These are phyloP conservation scores for Backusella psychrophila DNA, from an alignment of 192 early-diverging fungal species.

Conservation along the genomic window DNA sequence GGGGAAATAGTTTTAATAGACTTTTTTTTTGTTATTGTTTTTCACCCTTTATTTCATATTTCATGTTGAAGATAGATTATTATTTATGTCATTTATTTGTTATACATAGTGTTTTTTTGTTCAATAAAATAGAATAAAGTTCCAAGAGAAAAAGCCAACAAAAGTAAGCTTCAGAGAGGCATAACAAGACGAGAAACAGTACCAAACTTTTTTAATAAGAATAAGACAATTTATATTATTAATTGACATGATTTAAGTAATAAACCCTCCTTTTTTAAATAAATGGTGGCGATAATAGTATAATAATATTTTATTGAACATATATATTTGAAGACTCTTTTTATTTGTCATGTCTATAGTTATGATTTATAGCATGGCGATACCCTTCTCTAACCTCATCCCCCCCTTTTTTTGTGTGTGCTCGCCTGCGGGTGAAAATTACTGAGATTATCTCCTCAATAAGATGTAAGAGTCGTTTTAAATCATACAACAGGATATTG, in stretches of 20 bases:
- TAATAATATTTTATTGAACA: neutral
- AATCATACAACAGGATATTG: neutral
- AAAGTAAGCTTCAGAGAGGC: neutral
- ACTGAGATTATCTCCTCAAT: neutral
- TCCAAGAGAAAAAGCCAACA: neutral
- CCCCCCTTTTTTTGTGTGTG: neutral
- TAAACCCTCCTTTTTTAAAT: neutral
- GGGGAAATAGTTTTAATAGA: neutral
- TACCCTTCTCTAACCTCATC: neutral
- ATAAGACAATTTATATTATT: neutral
- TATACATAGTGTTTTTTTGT: neutral
- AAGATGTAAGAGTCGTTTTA: neutral
- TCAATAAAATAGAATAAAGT: neutral
- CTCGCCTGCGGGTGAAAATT: neutral
- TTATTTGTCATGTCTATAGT: neutral
- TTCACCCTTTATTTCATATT: conserved; percentile 2
- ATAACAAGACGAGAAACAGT: neutral
- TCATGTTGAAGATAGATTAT: neutral
- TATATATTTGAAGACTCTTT: neutral
- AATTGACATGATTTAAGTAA: neutral
- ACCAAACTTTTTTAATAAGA: neutral
- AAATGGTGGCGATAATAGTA: neutral
- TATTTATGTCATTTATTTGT: neutral
- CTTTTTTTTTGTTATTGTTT: neutral
- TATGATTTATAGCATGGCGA: neutral